These are phyloP conservation scores for Puccinia novopanici DNA, from an alignment of 1,284 basidiomycete species.

Conservation along the genomic window DNA sequence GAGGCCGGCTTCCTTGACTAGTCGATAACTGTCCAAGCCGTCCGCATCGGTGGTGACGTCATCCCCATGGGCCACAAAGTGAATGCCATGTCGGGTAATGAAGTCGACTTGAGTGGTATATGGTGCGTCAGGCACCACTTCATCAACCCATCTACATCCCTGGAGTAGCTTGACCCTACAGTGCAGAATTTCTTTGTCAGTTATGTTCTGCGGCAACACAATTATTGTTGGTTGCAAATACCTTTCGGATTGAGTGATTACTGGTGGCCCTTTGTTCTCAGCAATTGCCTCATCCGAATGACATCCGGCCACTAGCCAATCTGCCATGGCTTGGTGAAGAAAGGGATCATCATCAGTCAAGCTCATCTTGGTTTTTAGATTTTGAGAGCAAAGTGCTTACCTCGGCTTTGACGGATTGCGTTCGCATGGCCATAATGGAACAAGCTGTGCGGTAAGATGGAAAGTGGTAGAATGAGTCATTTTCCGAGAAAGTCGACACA, in stretches of 20 bases:
- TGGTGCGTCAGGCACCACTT: constrained; percentile 39
- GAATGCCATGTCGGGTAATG: constrained; percentile 19
- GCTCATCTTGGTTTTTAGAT: not conserved
- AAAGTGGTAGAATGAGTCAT: not conserved
- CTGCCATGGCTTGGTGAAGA: constrained; percentile 4
- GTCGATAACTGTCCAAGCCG: constrained; percentile 37
- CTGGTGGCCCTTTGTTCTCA: constrained; percentile 34
- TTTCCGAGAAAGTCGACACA: not conserved
- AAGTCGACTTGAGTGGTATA: constrained; percentile 36
- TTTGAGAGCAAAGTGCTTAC: constrained; percentile 1
- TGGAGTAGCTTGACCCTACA: constrained; percentile 15
- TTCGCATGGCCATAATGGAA: constrained; percentile 47
- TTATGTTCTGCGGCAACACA: not conserved
- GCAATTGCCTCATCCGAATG: constrained; percentile 37
- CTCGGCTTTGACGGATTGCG: constrained; percentile 44
- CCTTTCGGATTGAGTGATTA: constrained; percentile 37
- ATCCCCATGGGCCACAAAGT: constrained; percentile 48
- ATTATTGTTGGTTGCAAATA: not conserved
- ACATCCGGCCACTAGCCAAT: constrained; percentile 33
- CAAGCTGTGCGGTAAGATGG: constrained; percentile 14
- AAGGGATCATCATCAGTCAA: not conserved
- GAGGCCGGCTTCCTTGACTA: constrained; percentile 42
- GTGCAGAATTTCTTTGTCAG: not conserved
- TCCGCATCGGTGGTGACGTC: constrained; percentile 31
- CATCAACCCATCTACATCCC: constrained; percentile 44